A percentile compares a stretch with the other conserved stretches of the same genome.
Evolutionary conservation across 257 asterid species (phyloP).

Genomic region (Solanum chiquidenum): DNA sequence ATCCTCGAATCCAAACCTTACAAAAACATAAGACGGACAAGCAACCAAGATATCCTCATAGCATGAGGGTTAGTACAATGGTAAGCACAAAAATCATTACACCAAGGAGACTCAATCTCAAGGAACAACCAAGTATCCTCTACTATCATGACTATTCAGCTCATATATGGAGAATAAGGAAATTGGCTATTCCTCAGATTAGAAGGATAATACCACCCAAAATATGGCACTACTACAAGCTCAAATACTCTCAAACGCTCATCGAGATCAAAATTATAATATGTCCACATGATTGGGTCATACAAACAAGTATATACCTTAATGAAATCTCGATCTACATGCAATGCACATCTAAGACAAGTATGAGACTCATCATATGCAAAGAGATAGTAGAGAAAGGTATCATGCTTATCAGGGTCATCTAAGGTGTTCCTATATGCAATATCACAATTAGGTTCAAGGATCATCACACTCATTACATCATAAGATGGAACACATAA

Average conservation of each 20-base stretch:
- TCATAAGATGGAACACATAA: too few relatives aligned
- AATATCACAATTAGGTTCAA: background rate
- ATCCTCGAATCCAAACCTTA: background rate
- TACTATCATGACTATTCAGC: background rate
- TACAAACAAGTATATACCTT: background rate
- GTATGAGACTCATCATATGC: background rate
- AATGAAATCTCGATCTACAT: background rate
- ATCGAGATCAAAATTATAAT: background rate
- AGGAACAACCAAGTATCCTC: background rate
- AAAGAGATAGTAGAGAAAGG: background rate
- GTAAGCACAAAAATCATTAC: background rate
- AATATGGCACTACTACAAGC: background rate
- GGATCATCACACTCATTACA: background rate
- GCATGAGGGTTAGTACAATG: background rate
- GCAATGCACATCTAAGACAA: background rate
- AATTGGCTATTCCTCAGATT: background rate
- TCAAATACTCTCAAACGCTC: background rate
- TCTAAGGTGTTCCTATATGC: background rate
- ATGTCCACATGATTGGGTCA: background rate
- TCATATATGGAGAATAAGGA: background rate
- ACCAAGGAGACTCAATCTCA: background rate
- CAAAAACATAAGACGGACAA: background rate
- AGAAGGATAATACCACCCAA: background rate
- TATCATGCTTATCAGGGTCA: background rate
- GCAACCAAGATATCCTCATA: background rate